Conservation (phyloP, 2,329 filamentous ascomycete species). For the Scedosporium boydii region DNA sequence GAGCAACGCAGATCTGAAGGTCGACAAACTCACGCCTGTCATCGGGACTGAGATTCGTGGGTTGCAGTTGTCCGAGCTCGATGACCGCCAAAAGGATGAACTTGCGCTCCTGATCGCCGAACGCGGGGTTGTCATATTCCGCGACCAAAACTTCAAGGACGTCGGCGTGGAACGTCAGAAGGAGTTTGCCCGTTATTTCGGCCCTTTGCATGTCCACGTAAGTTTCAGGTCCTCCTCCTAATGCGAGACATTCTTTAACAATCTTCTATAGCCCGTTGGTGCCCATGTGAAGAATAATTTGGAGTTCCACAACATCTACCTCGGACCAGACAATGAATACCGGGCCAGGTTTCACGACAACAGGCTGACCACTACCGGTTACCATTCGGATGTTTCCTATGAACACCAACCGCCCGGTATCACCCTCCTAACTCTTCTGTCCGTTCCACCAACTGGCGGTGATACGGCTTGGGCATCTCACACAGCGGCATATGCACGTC, state of each 20-base stretch:
- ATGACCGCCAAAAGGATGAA: conserved; percentile 29
- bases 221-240: conserved; percentile 7
- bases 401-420: conserved; percentile 31
- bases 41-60: conserved; percentile 32
- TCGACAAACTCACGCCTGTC: conserved; percentile 14
- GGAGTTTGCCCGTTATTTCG: conserved; percentile 27
- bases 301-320: conserved; percentile 37
- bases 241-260: not conserved
- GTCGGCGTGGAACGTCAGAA: conserved; percentile 26
- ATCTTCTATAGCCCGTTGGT: conserved; percentile 24
- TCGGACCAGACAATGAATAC: conserved; percentile 34
- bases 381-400: conserved; percentile 32
- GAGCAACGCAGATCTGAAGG: conserved; percentile 6
- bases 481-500: conserved; percentile 24
- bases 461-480: conserved; percentile 28
- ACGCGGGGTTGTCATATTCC: conserved; percentile 27
- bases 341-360: conserved; percentile 23
- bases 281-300: conserved; percentile 31
- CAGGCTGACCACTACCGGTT: conserved; percentile 25
- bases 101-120: conserved; percentile 30
- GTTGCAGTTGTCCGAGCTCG: conserved; percentile 27
- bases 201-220: conserved; percentile 28
- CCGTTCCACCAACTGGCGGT: conserved; percentile 25
- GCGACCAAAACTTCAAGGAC: conserved; percentile 25
- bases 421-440: conserved; percentile 27